Base-by-base conservation (phyloP, 176 grass and related monocot genomes). In the Oryza meridionalis region DNA sequence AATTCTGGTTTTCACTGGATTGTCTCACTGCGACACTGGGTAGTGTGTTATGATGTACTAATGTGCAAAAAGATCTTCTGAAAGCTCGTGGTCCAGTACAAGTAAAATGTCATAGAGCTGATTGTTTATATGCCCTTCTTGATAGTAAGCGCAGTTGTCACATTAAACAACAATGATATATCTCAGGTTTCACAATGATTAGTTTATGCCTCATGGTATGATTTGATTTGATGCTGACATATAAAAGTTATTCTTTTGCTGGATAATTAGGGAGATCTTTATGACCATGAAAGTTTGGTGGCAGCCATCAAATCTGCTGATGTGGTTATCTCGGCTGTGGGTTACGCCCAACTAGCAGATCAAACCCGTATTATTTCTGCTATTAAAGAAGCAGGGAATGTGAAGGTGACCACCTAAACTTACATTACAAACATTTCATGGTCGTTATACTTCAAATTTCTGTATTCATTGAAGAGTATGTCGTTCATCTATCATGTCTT, bases 361-460 rank as follows among this genome's bases (percentile, higher is more conserved):
- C 90, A 95, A 84, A 86, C 70, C 58, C 91, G 46, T n/a, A 90
- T 95, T 47, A 86, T 95, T 69, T 37, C 76, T 9, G 93, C 93
- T 11, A 92, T 90, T 45, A 92, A 95, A 88, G 90, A 90, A 76
- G 83, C 62, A 32, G 90, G 93, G 38, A 85, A 88, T 47, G 31
- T 90, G 59, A 95, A 95, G 85, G 93, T 95, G 13, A 79, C 35
- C 7, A 73, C 26, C 11, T 67, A 58, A 58, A 24, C 33, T 63
- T 4, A 58, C 51, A 21, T 21, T 58, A 58, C 6, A 17, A 21
- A 21, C 51, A 58, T 58, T 17, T 21, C 51, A 58, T 58, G 51
- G 17, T 2, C 7, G 17, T 21, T 17, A 1, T 21, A 19, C 17
- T 58, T 58, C 51, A 37, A 37, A 37, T 37, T 7, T 37, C 35